Evolutionary conservation across 2,329 filamentous ascomycete genomes (phyloP), one percentile per base, ranked within the genome.

Genomic region (Scortechinia acanthostroma): DNA sequence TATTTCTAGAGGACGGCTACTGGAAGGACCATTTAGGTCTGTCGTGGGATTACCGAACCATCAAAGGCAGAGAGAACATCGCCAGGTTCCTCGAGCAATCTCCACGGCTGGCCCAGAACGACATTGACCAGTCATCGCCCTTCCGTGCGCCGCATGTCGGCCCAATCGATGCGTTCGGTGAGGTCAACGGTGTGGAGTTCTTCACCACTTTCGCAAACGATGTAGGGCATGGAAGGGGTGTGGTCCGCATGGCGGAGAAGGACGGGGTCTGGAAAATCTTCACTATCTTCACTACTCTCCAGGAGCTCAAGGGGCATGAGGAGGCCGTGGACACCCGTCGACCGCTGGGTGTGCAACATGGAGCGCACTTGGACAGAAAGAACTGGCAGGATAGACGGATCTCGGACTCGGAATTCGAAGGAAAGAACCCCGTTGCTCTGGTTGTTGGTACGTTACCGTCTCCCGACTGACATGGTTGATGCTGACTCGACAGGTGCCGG

Each of bases 371-470:
- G 0, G 71, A 67, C 2, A 62, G 74, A 1, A 73, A 73, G 54
- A 86, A 85, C 52, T 86, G 81, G 75, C 61, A 69, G 3, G 76
- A 83, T 48, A 66, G 65, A 43, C 68, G 79, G 10, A 62, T 55
- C 1, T 60, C 63, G 0, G 72, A 77, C 20, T 54, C 55, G 0
- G 67, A 77, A 1, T 77, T 76, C 46, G 52, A 60, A 0, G 64
- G 73, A 21, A 59, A 58, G 17, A 68, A 81, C 2, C 83, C 83
- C 0, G 61, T 65, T 0, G 81, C 86, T 0, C 48, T 87, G 3
- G 71, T 87, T 16, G 58, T 87, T 22, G 80, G 79, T 77, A 64
- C 48, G 68, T 21, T 42, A 47, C 47, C n/a, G n/a, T 47, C 17
- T 5, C 14, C 17, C 47, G 15, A n/a, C 16, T 22, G 16, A 19